These are phyloP conservation scores for Diaporthe ampelina DNA, from an alignment of 2,329 filamentous ascomycete species.

Conservation along the genomic window DNA sequence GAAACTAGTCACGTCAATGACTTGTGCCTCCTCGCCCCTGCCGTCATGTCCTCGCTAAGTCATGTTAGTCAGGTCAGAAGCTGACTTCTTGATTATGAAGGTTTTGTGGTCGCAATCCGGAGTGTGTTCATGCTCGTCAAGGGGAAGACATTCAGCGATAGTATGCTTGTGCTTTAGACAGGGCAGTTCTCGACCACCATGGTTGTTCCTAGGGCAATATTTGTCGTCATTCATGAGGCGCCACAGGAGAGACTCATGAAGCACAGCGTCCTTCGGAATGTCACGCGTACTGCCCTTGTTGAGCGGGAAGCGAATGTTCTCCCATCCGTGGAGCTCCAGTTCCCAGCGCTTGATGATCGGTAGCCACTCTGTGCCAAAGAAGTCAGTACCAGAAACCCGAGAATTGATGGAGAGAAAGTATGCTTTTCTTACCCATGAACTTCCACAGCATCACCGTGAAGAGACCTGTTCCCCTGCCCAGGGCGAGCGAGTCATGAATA, in stretches of 20 bases:
- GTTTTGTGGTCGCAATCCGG: constrained; percentile 1
- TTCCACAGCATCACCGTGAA: constrained; percentile 19
- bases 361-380: not conserved
- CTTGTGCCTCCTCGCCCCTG: no score
- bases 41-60: not conserved
- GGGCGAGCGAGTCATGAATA: constrained; percentile 14
- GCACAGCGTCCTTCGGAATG: constrained; percentile 23
- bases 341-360: constrained; percentile 28
- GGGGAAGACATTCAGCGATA: not conserved
- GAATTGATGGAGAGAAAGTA: accelerated
- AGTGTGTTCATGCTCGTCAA: not conserved
- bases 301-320: constrained; percentile 21
- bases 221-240: not conserved
- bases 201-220: constrained; percentile 11
- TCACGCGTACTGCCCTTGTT: constrained; percentile 29
- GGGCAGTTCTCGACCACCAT: constrained; percentile 1
- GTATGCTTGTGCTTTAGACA: constrained; percentile 20
- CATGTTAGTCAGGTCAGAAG: constrained; percentile 1
- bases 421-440: constrained; percentile 7
- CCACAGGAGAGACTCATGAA: constrained; percentile 15
- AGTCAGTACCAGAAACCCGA: not conserved
- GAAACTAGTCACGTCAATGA: no score
- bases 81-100: constrained; percentile 6
- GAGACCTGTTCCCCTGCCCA: not conserved
- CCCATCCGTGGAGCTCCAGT: constrained; percentile 13